Conservation (phyloP, 257 asterid species). For the Solanum chiquidenum region DNA sequence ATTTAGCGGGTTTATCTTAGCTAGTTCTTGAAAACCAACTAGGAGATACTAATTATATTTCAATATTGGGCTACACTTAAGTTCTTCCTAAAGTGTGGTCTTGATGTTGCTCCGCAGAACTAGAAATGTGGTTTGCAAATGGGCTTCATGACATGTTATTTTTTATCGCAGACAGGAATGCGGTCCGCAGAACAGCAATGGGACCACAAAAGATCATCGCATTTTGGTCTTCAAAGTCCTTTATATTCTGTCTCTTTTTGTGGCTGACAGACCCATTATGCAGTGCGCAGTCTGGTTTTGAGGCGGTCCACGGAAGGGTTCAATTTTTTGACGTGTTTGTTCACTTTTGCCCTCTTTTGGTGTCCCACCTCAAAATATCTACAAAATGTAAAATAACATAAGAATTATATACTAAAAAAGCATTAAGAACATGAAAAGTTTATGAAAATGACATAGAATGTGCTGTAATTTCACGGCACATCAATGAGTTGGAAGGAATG, state of each 20-base stretch:
- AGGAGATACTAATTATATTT: background rate
- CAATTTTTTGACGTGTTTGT: background rate
- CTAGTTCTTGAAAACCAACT: background rate
- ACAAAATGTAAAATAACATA: no score
- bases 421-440: background rate
- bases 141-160: background rate
- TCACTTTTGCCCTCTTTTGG: background rate
- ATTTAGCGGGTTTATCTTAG: background rate
- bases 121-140: background rate
- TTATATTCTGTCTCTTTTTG: background rate
- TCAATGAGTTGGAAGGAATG: background rate
- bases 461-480: background rate
- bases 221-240: background rate
- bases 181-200: background rate
- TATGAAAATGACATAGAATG: background rate
- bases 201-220: background rate
- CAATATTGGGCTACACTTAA: background rate
- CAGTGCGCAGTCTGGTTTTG: background rate
- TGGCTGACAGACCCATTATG: background rate
- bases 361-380: background rate
- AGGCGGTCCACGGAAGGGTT: background rate
- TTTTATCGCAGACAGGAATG: background rate
- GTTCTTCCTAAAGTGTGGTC: background rate
- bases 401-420: background rate
- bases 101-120: background rate